phyloP scores from a whole-genome alignment of 306 rosid genomes.

The Fragaria nilgerrensis region DNA sequence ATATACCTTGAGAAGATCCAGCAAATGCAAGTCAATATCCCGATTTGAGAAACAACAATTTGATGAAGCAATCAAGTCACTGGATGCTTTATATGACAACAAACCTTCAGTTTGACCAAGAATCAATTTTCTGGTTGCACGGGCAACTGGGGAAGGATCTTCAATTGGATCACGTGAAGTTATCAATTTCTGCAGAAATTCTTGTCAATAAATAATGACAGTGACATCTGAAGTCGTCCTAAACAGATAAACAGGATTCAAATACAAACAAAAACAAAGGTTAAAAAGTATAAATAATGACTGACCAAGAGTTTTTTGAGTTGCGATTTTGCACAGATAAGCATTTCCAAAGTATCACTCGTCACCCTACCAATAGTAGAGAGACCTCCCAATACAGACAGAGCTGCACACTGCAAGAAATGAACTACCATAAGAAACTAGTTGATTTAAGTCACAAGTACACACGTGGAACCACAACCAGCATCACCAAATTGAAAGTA shows the following conservation, averaged over 20 bases:
- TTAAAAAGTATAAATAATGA: constrained; percentile 38
- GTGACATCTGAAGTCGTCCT: constrained; percentile 12
- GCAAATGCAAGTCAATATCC: constrained; percentile 73
- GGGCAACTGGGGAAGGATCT: constrained; percentile 88
- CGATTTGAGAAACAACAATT: constrained; percentile 75
- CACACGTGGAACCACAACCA: constrained; percentile 7
- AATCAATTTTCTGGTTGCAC: constrained; percentile 61
- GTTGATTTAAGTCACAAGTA: constrained; percentile 14
- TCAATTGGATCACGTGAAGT: constrained; percentile 83
- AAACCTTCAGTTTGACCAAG: constrained; percentile 74
- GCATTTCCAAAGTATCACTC: constrained; percentile 62
- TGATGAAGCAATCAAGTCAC: constrained; percentile 65
- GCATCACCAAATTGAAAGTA: constrained; percentile 22
- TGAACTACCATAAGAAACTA: constrained; percentile 36
- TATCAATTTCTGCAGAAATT: constrained; percentile 82
- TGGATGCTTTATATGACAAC: constrained; percentile 77
- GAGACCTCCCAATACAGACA: constrained; percentile 70
- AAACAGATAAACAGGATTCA: constrained; percentile 7
- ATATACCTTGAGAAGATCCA: constrained; percentile 79
- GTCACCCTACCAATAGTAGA: constrained; percentile 58
- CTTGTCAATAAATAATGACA: constrained; percentile 46
- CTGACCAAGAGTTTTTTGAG: constrained; percentile 88
- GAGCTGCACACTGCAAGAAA: constrained; percentile 80
- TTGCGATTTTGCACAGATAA: constrained; percentile 59
- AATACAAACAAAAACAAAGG: constrained; percentile 25